Evolutionary conservation across 306 rosid genomes (phyloP).

Genomic region (Corylus avellana): DNA sequence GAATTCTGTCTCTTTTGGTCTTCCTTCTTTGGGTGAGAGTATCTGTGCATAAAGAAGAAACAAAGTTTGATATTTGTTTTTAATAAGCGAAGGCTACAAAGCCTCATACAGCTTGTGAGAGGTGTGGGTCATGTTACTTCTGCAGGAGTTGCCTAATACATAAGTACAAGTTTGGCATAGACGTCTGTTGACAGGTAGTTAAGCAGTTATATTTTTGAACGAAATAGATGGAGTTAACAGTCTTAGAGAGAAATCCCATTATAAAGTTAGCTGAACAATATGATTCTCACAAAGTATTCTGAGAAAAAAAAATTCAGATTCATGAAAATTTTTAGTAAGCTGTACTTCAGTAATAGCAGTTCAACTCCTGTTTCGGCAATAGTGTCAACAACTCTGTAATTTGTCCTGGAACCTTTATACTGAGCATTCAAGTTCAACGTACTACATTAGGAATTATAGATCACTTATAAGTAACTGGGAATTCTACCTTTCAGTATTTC

Average conservation of each 20-base stretch:
- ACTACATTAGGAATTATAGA: too few relatives aligned
- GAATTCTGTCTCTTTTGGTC: background rate
- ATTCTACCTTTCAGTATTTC: background rate
- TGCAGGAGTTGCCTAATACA: background rate
- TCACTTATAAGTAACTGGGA: background rate
- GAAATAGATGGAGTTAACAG: background rate
- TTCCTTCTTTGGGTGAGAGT: too few relatives aligned
- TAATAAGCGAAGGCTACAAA: background rate
- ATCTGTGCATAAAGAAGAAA: background rate
- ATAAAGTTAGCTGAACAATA: background rate
- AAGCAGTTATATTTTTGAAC: background rate
- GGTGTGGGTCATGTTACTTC: background rate
- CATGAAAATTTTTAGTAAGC: background rate
- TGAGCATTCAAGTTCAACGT: background rate
- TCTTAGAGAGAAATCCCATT: background rate
- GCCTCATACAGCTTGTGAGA: background rate
- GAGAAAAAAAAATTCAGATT: background rate
- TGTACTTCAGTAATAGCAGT: background rate
- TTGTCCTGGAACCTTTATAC: background rate
- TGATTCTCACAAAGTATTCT: background rate
- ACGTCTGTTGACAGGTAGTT: background rate
- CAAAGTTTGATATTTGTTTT: background rate
- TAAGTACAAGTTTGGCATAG: too few relatives aligned
- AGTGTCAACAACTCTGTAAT: background rate
- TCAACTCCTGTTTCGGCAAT: background rate